Percentiles rank a stretch among this genome's conserved stretches.
These are phyloP conservation scores for Fraxinus ornus DNA, from an alignment of 305 asterid species.

Conservation along the genomic window DNA sequence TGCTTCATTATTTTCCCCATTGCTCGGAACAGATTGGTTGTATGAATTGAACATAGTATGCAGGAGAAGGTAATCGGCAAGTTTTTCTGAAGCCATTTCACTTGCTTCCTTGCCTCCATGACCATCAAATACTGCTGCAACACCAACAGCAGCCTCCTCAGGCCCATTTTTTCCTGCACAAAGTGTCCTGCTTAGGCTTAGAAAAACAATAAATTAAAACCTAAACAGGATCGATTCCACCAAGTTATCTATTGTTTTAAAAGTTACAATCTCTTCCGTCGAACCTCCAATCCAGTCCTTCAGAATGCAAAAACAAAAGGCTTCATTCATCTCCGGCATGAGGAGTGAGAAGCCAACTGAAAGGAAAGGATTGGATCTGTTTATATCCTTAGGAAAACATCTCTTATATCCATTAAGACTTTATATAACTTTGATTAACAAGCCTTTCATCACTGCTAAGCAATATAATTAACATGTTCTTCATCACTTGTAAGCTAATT, in stretches of 20 bases:
- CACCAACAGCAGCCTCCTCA: conserved; percentile 40
- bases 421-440: neutral
- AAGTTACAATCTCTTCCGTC: neutral
- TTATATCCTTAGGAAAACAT: neutral
- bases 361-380: neutral
- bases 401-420: neutral
- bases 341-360: neutral
- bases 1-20: conserved; percentile 29
- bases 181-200: neutral
- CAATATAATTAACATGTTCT: neutral
- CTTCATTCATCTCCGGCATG: neutral
- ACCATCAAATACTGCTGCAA: conserved; percentile 83
- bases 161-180: conserved; percentile 38
- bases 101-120: conserved; percentile 81
- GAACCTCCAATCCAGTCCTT: neutral
- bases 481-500: neutral
- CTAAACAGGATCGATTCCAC: neutral
- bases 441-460: neutral
- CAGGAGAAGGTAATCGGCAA: conserved; percentile 48
- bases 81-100: conserved; percentile 60
- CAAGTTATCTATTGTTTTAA: neutral
- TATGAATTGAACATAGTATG: conserved; percentile 47
- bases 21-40: conserved; percentile 31
- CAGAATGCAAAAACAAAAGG: neutral
- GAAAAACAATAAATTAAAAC: neutral